Base-by-base conservation (phyloP, 768 basidiomycete species). In the Coprinopsis sp. region DNA sequence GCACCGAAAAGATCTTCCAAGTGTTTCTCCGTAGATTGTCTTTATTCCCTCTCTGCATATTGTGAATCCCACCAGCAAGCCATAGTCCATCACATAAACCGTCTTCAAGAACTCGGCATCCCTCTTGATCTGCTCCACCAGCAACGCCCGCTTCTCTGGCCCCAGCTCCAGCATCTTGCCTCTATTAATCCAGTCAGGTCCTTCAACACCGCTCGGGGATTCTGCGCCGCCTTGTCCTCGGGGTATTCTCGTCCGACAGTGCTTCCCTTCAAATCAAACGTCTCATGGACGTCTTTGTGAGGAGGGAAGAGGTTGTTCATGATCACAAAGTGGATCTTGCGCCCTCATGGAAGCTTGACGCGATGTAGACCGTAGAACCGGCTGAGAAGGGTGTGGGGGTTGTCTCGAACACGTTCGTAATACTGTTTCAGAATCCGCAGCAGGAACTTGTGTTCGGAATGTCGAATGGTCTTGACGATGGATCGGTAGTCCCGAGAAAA, bases 241-340 rank as follows among this genome's bases (percentile, higher is more conserved):
- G 92, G 76, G 52, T 91, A 93, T 63, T 82, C 74, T 21, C 95
- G 73, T 0, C 94, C 95, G 1, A 95, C 81, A 0, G 94, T 93
- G 37, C 87, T 91, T 2, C 94, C 95, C 63, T 99, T 98, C 54
- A 98, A 74, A 64, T 99, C 95, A 60, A 88, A 98, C 24, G 94
- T 95, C 71, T 97, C 96, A 66, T 99, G 96, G 33, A 98, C 77
- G 63, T 99, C 96, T 54, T 91, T 83, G 67, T 98, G 95, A 0
- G 96, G 87, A 0, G 96, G 95, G 68, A 99, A 97, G 23, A 99
- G 77, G 64, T 99, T 99, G 72, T 98, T 99, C 93, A 98, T 97
- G 67, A 99, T 96, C 46, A 98, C 92, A 61, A 99, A 99, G 64
- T 99, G 96, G 44, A 99, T 99, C 70, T 99, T 99, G 36, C 77